Percentiles rank a stretch among this genome's conserved stretches.
Evolutionary conservation across 2,329 filamentous ascomycete genomes (phyloP).

Genomic region (Metarhizium brunneum): DNA sequence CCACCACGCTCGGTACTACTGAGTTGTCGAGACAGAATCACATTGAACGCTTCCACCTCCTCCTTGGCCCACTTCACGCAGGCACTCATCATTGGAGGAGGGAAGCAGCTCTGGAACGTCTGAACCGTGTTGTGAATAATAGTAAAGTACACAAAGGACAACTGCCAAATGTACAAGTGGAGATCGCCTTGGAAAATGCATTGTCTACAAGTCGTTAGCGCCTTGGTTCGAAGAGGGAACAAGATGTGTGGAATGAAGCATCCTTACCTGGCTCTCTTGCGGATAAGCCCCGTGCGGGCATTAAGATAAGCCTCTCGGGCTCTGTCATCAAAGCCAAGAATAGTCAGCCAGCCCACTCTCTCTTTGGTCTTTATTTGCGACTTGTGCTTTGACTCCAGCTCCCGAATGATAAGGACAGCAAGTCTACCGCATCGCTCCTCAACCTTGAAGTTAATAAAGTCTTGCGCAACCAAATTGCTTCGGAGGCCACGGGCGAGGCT

Average conservation of each 20-base stretch:
- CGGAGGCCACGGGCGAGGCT: conserved; percentile 70
- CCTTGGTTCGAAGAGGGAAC: background rate
- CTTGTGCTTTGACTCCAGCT: conserved; percentile 68
- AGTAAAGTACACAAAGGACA: conserved; percentile 93
- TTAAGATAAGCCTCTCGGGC: conserved; percentile 81
- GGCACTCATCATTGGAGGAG: conserved; percentile 78
- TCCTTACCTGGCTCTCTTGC: conserved; percentile 66
- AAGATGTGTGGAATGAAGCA: background rate
- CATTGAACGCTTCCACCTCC: conserved; percentile 84
- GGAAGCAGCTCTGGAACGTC: conserved; percentile 82
- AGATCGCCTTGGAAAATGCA: conserved; percentile 93
- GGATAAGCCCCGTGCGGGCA: conserved; percentile 68
- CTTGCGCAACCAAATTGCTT: conserved; percentile 78
- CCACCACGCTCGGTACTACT: conserved; percentile 75
- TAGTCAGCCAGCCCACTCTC: conserved; percentile 74
- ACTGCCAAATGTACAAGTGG: conserved; percentile 85
- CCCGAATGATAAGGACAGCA: conserved; percentile 65
- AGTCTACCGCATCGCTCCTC: conserved; percentile 75
- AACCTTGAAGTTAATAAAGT: conserved; percentile 86
- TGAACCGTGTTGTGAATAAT: conserved; percentile 88
- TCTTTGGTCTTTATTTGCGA: conserved; percentile 69
- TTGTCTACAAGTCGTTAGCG: conserved; percentile 47
- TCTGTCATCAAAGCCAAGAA: conserved; percentile 82
- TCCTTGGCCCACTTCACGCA: conserved; percentile 99
- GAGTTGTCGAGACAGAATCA: conserved; percentile 70